phyloP scores from a whole-genome alignment of 1,284 basidiomycete species.

The Apiotrichum sp. region DNA sequence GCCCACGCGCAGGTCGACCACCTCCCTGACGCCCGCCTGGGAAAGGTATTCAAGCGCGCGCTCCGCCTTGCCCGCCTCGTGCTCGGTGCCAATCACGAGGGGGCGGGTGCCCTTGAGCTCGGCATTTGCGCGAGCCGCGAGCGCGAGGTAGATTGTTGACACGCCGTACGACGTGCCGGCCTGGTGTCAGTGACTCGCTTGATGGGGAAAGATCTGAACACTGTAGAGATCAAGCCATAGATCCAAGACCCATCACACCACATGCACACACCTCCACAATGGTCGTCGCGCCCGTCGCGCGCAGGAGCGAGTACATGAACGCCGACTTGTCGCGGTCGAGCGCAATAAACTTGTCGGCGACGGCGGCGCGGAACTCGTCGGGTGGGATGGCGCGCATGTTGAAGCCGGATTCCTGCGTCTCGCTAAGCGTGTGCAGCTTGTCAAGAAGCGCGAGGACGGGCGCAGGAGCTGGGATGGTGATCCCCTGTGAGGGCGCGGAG shows the following conservation, averaged over 20 bases:
- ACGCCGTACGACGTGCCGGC: slow-evolving; percentile 33
- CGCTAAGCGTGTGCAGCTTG: slow-evolving; percentile 19
- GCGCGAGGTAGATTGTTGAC: slow-evolving; percentile 32
- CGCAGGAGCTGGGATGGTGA: slow-evolving; percentile 10
- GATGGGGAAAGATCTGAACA: neutral
- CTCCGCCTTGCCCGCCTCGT: slow-evolving; percentile 23
- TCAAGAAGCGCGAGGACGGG: slow-evolving; percentile 17
- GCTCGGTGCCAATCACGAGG: slow-evolving; percentile 29
- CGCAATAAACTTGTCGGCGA: slow-evolving; percentile 32
- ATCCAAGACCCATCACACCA: neutral
- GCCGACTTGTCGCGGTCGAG: slow-evolving; percentile 32
- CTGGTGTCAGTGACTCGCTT: slow-evolving; percentile 2
- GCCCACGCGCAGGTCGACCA: slow-evolving; percentile 31
- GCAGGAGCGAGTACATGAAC: slow-evolving; percentile 25
- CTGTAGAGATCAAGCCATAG: neutral
- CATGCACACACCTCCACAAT: slow-evolving; percentile 21
- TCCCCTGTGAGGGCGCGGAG: neutral
- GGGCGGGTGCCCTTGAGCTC: slow-evolving; percentile 4
- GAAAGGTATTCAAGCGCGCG: slow-evolving; percentile 20
- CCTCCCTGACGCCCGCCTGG: slow-evolving; percentile 20
- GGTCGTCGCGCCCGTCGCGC: slow-evolving; percentile 15
- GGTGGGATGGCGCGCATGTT: neutral
- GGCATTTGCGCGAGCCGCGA: slow-evolving; percentile 22
- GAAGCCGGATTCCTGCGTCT: slow-evolving; percentile 19
- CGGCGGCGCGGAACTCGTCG: slow-evolving; percentile 14